Evolutionary conservation across 2,329 filamentous ascomycete genomes (phyloP).

Genomic region (Phialophora expanda): DNA sequence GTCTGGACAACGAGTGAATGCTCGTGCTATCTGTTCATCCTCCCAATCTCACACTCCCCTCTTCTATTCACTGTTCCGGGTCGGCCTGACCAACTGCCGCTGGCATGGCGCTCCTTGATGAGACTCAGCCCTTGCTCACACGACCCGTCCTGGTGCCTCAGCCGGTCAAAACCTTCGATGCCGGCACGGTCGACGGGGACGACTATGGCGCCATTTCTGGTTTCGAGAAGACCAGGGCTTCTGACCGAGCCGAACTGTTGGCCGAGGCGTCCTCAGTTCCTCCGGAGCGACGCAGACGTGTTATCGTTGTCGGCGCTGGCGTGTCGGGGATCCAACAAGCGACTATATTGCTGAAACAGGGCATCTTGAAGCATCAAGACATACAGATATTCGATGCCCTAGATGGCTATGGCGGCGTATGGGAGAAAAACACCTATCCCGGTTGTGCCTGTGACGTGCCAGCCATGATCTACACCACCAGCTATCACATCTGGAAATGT

Average conservation of each 20-base stretch:
- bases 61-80: not conserved
- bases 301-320: constrained; percentile 23
- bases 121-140: constrained; percentile 7
- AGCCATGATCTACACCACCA: constrained; percentile 31
- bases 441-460: constrained; percentile 31
- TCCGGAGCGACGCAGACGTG: constrained; percentile 11
- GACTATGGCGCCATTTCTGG: constrained; percentile 20
- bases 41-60: not conserved
- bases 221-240: constrained; percentile 3
- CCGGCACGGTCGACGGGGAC: constrained; percentile 15
- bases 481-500: constrained; percentile 30
- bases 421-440: constrained; percentile 28
- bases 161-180: constrained; percentile 23
- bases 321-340: constrained; percentile 24
- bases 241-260: not conserved
- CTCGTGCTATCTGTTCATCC: not conserved
- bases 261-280: constrained; percentile 12
- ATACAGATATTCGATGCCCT: constrained; percentile 25
- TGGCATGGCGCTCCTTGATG: constrained; percentile 2
- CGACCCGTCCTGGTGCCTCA: constrained; percentile 9
- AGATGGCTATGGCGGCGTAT: constrained; percentile 21
- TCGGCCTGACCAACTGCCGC: not conserved
- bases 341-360: constrained; percentile 10
- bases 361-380: constrained; percentile 12
- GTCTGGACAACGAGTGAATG: not conserved